Percentiles rank a stretch among this genome's conserved stretches.
phyloP scores from a whole-genome alignment of 2,329 filamentous ascomycete species.

The Neophaeococcomyces mojaviensis region DNA sequence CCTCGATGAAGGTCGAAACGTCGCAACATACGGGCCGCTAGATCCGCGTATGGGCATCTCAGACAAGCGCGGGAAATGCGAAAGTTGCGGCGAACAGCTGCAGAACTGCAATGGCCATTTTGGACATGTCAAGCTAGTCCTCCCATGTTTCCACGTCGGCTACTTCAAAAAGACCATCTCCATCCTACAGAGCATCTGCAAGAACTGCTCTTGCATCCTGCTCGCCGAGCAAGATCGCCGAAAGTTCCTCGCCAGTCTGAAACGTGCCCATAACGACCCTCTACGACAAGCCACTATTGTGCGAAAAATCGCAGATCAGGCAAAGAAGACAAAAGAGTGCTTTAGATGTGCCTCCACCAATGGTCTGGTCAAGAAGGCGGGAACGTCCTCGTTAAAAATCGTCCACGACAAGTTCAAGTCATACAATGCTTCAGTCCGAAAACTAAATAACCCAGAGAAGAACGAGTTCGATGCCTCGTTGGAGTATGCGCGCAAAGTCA shows the following conservation, averaged over 20 bases:
- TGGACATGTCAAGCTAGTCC: slow-evolving; percentile 79
- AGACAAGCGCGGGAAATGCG: slow-evolving; percentile 69
- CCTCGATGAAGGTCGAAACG: slow-evolving; percentile 66
- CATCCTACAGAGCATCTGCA: slow-evolving; percentile 93
- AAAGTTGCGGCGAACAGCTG: slow-evolving; percentile 74
- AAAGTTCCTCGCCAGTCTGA: slow-evolving; percentile 68
- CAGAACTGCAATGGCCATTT: slow-evolving; percentile 91
- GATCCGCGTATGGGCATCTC: slow-evolving; percentile 85
- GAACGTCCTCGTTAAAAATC: slow-evolving; percentile 75
- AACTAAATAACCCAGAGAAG: slow-evolving; percentile 74
- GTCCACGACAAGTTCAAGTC: slow-evolving; percentile 85
- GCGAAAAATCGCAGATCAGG: slow-evolving; percentile 83
- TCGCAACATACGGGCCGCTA: slow-evolving; percentile 75
- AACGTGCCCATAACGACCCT: slow-evolving; percentile 77
- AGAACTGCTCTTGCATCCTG: slow-evolving; percentile 78
- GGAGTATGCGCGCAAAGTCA: slow-evolving; percentile 65
- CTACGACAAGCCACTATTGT: slow-evolving; percentile 73
- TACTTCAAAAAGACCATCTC: slow-evolving; percentile 90
- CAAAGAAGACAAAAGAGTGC: slow-evolving; percentile 77
- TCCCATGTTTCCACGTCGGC: slow-evolving; percentile 92
- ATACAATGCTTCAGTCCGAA: slow-evolving; percentile 81
- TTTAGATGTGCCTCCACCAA: slow-evolving; percentile 75
- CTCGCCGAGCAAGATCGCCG: slow-evolving; percentile 74
- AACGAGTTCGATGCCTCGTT: slow-evolving; percentile 81
- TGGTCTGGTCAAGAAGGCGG: slow-evolving; percentile 84